Conservation (phyloP, 768 basidiomycete genomes). For the Coprinellus aureogranulatus region DNA sequence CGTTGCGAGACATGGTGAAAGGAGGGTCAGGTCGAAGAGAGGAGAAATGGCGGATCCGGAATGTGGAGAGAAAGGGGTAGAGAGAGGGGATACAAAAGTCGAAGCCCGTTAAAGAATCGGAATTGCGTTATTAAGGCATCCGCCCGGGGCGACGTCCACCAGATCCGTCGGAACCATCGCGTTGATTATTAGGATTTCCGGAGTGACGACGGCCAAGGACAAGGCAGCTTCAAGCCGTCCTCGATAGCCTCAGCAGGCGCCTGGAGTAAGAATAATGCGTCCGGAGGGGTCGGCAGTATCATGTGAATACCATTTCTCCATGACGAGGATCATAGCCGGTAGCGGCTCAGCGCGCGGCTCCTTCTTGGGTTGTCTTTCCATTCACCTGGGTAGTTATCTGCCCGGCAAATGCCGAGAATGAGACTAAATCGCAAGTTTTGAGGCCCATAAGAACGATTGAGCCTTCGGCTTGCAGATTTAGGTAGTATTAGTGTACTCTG, state of each 20-base stretch:
- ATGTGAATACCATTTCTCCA: background rate
- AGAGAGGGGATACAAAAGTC: background rate
- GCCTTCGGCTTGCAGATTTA: too few species aligned
- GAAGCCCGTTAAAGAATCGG: background rate
- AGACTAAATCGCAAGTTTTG: too few species aligned
- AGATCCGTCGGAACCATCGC: conserved; percentile 1
- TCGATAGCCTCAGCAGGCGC: background rate
- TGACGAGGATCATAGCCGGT: background rate
- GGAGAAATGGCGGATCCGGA: background rate
- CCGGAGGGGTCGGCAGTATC: background rate
- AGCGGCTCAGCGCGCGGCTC: background rate
- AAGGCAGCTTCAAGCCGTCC: background rate
- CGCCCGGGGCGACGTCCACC: background rate
- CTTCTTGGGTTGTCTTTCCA: too few species aligned
- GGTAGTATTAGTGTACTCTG: too few species aligned
- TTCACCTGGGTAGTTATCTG: too few species aligned
- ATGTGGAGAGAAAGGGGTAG: background rate
- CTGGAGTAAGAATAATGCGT: conserved; percentile 1
- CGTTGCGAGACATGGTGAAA: conserved; percentile 25
- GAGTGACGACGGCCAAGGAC: background rate
- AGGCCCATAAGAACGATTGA: too few species aligned
- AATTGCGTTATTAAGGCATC: background rate
- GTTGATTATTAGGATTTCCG: background rate
- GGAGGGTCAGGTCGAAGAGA: background rate
- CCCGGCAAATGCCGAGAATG: too few species aligned